phyloP scores from a whole-genome alignment of 371 early-diverging fungal species.

The Cokeromyces recurvatus region DNA sequence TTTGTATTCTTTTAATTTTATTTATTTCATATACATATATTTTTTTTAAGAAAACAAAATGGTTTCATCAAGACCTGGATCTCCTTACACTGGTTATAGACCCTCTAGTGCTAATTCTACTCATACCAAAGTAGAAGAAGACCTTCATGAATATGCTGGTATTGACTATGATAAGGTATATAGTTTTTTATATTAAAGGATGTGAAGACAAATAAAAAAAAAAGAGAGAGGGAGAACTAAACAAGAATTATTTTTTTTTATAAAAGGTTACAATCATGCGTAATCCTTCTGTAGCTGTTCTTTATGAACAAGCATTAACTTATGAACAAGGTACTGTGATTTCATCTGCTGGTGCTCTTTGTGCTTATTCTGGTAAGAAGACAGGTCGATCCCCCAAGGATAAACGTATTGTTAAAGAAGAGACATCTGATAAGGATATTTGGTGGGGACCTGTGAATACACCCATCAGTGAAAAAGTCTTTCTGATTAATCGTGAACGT shows the following conservation, averaged over 20 bases:
- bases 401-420: constrained; percentile 96
- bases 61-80: constrained; percentile 37
- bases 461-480: constrained; percentile 81
- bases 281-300: constrained; percentile 76
- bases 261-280: constrained; percentile 56
- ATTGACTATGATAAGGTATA: constrained; percentile 51
- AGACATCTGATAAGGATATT: constrained; percentile 71
- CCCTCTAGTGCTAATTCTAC: constrained; percentile 32
- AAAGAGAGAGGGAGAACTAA: neutral
- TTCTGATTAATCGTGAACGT: constrained; percentile 94
- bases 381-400: constrained; percentile 89
- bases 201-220: too few relatives aligned
- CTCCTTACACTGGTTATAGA: constrained; percentile 34
- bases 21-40: too few relatives aligned
- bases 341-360: constrained; percentile 90
- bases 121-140: constrained; percentile 49
- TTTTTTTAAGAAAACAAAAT: too few relatives aligned
- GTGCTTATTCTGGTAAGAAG: constrained; percentile 88
- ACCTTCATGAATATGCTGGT: constrained; percentile 47
- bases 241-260: neutral
- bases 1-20: too few relatives aligned
- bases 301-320: constrained; percentile 93
- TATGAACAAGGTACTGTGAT: constrained; percentile 88
- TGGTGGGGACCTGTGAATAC: constrained; percentile 98
- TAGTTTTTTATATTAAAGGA: too few relatives aligned